A percentile compares a stretch with the other conserved stretches of the same genome.
Conservation (phyloP, 305 asterid species). For the Fraxinus angustifolia region DNA sequence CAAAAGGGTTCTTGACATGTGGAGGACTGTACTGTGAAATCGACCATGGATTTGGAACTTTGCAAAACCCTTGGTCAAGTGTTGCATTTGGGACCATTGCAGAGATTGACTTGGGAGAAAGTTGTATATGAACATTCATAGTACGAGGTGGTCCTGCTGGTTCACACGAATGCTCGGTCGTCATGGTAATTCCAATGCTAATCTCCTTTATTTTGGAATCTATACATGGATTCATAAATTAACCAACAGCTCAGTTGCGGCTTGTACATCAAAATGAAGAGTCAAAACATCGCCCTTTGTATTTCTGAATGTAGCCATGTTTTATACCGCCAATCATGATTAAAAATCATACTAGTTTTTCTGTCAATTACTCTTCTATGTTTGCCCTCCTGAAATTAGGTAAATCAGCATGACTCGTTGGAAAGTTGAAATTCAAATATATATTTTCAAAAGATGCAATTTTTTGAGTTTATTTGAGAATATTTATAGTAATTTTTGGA, state of each 20-base stretch:
- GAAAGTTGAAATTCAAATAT: not conserved
- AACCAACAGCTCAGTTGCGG: not conserved
- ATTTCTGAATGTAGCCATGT: not conserved
- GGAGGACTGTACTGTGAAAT: not conserved
- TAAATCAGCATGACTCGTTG: not conserved
- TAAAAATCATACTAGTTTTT: not conserved
- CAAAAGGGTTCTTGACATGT: not conserved
- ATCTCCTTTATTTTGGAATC: not conserved
- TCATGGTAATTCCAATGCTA: not conserved
- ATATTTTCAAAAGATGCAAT: not conserved
- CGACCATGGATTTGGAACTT: not conserved
- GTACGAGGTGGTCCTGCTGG: not conserved
- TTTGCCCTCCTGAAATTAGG: not conserved
- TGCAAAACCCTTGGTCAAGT: not conserved
- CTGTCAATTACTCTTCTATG: not conserved
- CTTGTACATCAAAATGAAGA: not conserved
- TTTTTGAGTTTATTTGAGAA: not conserved
- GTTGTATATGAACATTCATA: not conserved
- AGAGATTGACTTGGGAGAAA: not conserved
- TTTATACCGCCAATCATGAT: not conserved
- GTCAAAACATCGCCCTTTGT: not conserved
- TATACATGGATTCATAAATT: not conserved
- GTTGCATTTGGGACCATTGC: not conserved
- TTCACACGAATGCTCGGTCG: not conserved
- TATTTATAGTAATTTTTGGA: not conserved